Conservation (phyloP, 345 rosid genomes). For the Brassica incana region DNA sequence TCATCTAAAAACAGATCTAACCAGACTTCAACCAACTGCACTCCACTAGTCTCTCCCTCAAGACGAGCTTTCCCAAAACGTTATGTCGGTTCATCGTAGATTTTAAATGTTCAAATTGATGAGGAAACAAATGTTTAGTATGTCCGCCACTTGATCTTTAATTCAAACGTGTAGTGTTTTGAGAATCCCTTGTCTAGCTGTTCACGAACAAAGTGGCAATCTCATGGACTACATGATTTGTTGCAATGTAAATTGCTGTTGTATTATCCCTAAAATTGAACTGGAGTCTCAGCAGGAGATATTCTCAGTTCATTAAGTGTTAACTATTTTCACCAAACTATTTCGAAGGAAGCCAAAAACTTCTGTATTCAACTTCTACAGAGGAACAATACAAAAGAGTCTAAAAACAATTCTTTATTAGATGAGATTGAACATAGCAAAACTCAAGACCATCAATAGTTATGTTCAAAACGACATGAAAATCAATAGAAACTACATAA, state of each 20-base stretch:
- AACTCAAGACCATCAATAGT: neutral
- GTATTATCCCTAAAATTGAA: neutral
- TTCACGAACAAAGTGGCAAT: neutral
- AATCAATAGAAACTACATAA: neutral
- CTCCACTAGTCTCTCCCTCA: neutral
- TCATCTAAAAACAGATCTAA: neutral
- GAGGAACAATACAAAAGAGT: neutral
- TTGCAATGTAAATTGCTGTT: neutral
- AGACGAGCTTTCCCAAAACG: neutral
- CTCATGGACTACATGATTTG: neutral
- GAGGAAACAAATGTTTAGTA: neutral
- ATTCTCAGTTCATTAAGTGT: neutral
- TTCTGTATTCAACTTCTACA: neutral
- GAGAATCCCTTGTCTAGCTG: neutral
- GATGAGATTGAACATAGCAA: neutral
- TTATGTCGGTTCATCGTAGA: neutral
- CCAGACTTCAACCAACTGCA: neutral
- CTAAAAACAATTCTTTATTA: neutral
- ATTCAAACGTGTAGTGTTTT: neutral
- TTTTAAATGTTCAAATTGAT: neutral
- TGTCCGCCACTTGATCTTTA: neutral
- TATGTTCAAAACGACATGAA: neutral
- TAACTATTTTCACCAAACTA: neutral
- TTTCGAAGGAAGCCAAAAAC: neutral
- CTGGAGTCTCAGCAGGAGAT: neutral